Base-by-base conservation (phyloP, 2,329 filamentous ascomycete genomes). In the Ascochyta rabiei region DNA sequence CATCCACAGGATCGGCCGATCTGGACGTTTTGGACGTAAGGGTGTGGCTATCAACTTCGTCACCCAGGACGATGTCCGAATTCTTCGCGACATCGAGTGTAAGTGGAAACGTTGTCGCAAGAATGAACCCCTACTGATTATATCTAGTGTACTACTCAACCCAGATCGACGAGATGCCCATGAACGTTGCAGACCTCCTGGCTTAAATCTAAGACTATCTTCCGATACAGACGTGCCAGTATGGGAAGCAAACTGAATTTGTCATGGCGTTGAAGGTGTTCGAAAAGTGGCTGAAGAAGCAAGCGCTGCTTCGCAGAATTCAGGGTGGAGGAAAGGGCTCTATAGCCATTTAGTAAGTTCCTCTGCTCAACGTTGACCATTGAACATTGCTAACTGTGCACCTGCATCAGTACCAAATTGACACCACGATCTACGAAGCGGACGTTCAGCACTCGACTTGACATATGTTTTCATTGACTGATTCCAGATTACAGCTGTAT, bases 21-120 rank as follows among this genome's bases (percentile, higher is more conserved):
- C 91, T 74, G 95, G 95, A 67, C 87, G 95, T 66, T 99, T 99
- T 70, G 95, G 95, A 70, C 87, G 95, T 71, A 99, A 99, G 82
- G 95, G 95, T 84, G 95, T 99, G 63, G 95, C 95, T 33, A 99
- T 99, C 84, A 99, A 99, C 82, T 99, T 99, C 73, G 95, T 99
- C 64, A 99, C 95, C 2, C 96, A 90, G 72, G 95, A 99, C 69
- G 95, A 99, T 75, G 95, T 99, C 56, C 89, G 95, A 74, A 99
- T 99, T 74, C 84, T 99, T 70, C 87, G 95, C 65, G 95, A 99
- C 75, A 99, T 99, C 70, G 95, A 99, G 81, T 80, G 89, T 93
- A 81, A 78, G 87, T 67, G 18, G 47, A 19, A 7, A 8, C 7
- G 9, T 6, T 10, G 16, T 13, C 8, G 6, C 13, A 13, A 41